Percentiles rank a stretch among this genome's conserved stretches.
These are phyloP conservation scores for Diplodia sapinea DNA, from an alignment of 2,329 filamentous ascomycete species.

Conservation along the genomic window DNA sequence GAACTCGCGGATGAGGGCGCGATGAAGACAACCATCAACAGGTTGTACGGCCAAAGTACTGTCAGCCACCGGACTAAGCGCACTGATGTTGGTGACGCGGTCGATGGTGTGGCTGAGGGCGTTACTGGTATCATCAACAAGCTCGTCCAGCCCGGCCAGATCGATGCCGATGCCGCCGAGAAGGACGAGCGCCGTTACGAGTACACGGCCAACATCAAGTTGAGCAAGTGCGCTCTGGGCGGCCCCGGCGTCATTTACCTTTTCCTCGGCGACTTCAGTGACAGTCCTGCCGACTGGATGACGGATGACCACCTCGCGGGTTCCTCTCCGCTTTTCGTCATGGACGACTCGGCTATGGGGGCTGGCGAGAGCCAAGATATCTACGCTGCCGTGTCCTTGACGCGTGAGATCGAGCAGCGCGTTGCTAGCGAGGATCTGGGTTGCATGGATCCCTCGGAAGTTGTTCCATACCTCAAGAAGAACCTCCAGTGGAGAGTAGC, in stretches of 20 bases:
- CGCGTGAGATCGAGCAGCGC: slow-evolving; percentile 48
- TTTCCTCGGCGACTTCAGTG: slow-evolving; percentile 64
- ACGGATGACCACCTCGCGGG: slow-evolving; percentile 64
- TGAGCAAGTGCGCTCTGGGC: slow-evolving; percentile 64
- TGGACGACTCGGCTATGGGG: slow-evolving; percentile 14
- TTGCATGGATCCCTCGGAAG: slow-evolving; percentile 37
- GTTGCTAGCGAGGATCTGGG: slow-evolving; percentile 43
- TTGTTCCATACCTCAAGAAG: slow-evolving; percentile 37
- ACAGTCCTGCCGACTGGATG: slow-evolving; percentile 58
- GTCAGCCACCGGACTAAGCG: slow-evolving; percentile 35
- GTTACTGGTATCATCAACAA: slow-evolving; percentile 31
- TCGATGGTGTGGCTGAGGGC: slow-evolving; percentile 21
- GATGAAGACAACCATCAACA: slow-evolving; percentile 63
- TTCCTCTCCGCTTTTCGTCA: slow-evolving; percentile 59
- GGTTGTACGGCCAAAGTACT: slow-evolving; percentile 61
- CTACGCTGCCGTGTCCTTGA: slow-evolving; percentile 54
- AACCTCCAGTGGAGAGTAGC: slow-evolving; percentile 39
- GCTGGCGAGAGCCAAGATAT: slow-evolving; percentile 16
- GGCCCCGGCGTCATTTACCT: slow-evolving; percentile 70
- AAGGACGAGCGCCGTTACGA: slow-evolving; percentile 54
- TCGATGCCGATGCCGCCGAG: slow-evolving; percentile 43
- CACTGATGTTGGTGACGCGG: neutral
- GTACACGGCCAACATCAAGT: slow-evolving; percentile 71
- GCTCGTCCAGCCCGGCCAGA: slow-evolving; percentile 31
- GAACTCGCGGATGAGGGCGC: slow-evolving; percentile 58